Evolutionary conservation across 176 grass and related monocot genomes (phyloP), one percentile per base, ranked within the genome.

Genomic region (Typha latifolia): DNA sequence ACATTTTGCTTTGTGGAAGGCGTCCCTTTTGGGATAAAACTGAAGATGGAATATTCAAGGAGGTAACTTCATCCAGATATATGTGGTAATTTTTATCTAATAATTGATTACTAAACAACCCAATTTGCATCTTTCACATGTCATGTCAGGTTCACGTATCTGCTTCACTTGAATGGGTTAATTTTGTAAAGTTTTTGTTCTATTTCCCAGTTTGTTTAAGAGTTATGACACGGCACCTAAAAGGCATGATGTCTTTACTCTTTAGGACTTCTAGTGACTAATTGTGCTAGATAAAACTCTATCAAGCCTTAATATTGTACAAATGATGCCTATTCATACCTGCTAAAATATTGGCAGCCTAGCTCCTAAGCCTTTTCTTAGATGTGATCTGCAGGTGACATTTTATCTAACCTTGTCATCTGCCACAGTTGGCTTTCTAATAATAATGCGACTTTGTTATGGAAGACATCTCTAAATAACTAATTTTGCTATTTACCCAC

Each of bases 11-110:
- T 50, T 96, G 92, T 14, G 92, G 92, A 72, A 78, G 82, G 50
- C 82, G 92, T 0, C 92, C 92, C 49, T 96, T 96, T 69, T 96
- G 92, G 92, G 92, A 96, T 74, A 96, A 91, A 88, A 96, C 92
- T 69, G 92, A 96, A 80, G 92, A 96, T 86, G 92, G 92, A 73
- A 86, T 89, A 71, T 91, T 91, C 82, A 91, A 88, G 80, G 92
- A 96, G 92, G 88, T 96, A 69, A 14, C 18, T 68, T 78, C 26
- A 9, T 52, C 12, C 61, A 27, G 62, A 59, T 21, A 10, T 59
- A 11, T 59, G 52, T 20, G 15, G 9, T 20, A 64, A 11, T 32
- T 37, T 37, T 16, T 6, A 64, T 64, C 12, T 57, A n/a, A 57
- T 18, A 2, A 20, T 20, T 57, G 15, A 7, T 2, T 59, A 9